A percentile compares a stretch with the other conserved stretches of the same genome.
Evolutionary conservation across 352 stramenopile species (phyloP).

Genomic region (Globisporangium spinosum): DNA sequence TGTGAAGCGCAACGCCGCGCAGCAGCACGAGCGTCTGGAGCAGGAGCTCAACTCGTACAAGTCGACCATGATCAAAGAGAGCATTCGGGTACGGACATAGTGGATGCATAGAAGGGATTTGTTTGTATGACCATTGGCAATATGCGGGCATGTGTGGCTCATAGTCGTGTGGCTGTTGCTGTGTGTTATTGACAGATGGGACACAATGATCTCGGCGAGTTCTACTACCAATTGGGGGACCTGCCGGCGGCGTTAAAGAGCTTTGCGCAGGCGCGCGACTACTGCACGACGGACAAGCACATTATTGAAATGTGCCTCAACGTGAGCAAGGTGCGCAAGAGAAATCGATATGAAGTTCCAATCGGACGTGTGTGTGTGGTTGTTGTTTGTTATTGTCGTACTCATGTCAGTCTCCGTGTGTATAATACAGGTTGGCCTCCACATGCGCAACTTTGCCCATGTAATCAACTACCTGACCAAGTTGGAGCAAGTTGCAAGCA

Average conservation of each 20-base stretch:
- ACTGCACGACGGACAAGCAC: constrained; percentile 89
- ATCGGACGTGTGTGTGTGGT: neutral
- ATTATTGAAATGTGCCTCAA: constrained; percentile 90
- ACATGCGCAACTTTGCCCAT: constrained; percentile 85
- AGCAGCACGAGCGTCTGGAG: constrained; percentile 80
- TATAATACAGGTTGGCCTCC: constrained; percentile 47
- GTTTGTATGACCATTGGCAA: neutral
- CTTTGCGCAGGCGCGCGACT: constrained; percentile 85
- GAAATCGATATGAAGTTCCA: neutral
- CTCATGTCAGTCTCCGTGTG: neutral
- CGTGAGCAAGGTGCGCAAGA: constrained; percentile 66
- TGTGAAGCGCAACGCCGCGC: constrained; percentile 52
- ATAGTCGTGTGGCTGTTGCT: neutral
- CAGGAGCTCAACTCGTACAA: constrained; percentile 91
- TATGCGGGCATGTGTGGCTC: neutral
- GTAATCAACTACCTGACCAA: constrained; percentile 88
- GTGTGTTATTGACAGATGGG: constrained; percentile 55
- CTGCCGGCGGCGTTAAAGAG: constrained; percentile 74
- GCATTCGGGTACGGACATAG: constrained; percentile 58
- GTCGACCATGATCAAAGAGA: constrained; percentile 90
- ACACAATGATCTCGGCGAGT: constrained; percentile 84
- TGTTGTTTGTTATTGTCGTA: neutral
- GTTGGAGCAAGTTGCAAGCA: constrained; percentile 69
- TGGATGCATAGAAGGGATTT: neutral
- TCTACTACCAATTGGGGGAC: constrained; percentile 85